Evolutionary conservation across 2,329 filamentous ascomycete genomes (phyloP), one percentile per base, ranked within the genome.

Genomic region (Sporothrix brasiliensis): DNA sequence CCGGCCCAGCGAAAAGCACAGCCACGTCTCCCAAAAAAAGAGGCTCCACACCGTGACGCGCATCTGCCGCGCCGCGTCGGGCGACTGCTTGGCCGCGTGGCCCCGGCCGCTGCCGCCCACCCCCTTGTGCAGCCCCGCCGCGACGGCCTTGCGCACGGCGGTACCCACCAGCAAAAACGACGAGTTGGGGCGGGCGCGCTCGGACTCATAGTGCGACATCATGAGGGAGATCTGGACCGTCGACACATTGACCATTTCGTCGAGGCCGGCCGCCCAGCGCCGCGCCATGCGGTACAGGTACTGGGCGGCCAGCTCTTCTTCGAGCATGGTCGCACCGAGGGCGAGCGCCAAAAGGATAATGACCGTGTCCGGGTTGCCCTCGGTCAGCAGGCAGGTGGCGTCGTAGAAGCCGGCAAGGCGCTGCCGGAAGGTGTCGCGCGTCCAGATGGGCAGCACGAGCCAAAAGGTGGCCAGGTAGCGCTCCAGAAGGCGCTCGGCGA

Each of bases 21-120:
- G 52, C 73, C 73, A 74, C 19, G 50, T 74, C 50, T 74, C 73
- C 73, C 73, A 74, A 11, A 74, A 73, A 27, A 67, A 74, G 2
- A 71, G 60, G 44, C 71, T 56, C 73, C 72, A 73, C n/a, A 72
- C 69, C 0, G 72, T 73, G 16, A 74, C 69, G 9, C 69, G 69
- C 24, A 68, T 70, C 61, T 73, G 72, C 4, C 72, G 72, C 11
- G 67, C 63, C 9, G 66, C 71, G 1, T 71, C 71, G 11, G 68
- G 60, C 30, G 70, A 68, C n/a, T 68, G 66, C 16, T 56, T 24
- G 34, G 66, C 66, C 14, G 67, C 56, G 5, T 13, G 19, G 16
- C 50, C 27, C 24, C 27, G 7, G 30, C 52, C 39, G 44, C 24
- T 34, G 10, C 67, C 52, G 30, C 72, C 70, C 13, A 74, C 72